Evolutionary conservation across 2,329 filamentous ascomycete genomes (phyloP).

Genomic region (Cladosporium sp.): DNA sequence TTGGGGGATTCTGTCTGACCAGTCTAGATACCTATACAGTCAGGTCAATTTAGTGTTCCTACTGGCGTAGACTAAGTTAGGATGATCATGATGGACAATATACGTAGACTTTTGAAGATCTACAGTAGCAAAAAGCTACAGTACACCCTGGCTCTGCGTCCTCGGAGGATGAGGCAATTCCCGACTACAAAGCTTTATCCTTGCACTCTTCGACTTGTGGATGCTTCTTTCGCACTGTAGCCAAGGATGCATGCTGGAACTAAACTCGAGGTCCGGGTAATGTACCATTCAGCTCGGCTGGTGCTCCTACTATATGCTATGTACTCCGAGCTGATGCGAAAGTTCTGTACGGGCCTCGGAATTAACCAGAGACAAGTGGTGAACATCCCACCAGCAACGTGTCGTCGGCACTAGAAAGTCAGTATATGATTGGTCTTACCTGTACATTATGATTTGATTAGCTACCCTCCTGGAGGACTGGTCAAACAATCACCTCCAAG

Average conservation of each 20-base stretch:
- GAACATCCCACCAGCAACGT: not conserved
- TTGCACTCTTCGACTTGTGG: not conserved
- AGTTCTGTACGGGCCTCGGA: not conserved
- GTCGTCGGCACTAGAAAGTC: not conserved
- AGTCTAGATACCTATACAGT: not conserved
- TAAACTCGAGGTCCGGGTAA: not conserved
- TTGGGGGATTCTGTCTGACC: not conserved
- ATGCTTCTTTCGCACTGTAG: not conserved
- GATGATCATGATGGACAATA: not conserved
- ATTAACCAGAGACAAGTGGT: not conserved
- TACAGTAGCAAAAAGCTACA: not conserved
- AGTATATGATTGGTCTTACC: not conserved
- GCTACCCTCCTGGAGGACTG: not conserved
- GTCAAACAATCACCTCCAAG: not conserved
- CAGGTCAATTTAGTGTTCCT: not conserved
- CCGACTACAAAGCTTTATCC: not conserved
- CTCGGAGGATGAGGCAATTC: conserved; percentile 2
- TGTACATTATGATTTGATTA: not conserved
- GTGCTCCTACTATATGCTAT: not conserved
- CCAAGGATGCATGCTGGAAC: not conserved
- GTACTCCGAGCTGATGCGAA: not conserved
- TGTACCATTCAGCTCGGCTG: not conserved
- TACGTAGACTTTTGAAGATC: not conserved
- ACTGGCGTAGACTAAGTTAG: not conserved
- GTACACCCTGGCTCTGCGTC: not conserved